Percentiles rank a stretch among this genome's conserved stretches.
Conservation (phyloP, 2,329 filamentous ascomycete species). For the Ceratocystis variospora region DNA sequence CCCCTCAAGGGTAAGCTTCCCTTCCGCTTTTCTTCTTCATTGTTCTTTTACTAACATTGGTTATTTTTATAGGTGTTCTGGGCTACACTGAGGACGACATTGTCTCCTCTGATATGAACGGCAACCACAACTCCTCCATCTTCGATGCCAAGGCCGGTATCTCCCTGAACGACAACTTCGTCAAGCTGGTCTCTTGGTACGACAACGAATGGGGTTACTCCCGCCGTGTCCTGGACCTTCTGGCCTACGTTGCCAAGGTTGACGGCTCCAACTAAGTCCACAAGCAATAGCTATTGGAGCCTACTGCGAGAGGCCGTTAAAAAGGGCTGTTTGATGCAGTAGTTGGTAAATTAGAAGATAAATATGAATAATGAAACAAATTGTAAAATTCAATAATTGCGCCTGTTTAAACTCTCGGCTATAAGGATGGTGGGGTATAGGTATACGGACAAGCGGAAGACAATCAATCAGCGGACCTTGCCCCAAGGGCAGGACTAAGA, state of each 20-base stretch:
- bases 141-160: constrained; percentile 99
- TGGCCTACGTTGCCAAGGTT: constrained; percentile 65
- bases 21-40: neutral
- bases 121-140: constrained; percentile 88
- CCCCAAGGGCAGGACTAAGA: no score
- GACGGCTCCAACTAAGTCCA: constrained; percentile 42
- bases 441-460: no score
- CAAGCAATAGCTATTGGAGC: neutral
- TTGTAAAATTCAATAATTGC: constrained; percentile 13
- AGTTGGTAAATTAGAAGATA: constrained; percentile 9
- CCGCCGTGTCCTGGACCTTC: constrained; percentile 78
- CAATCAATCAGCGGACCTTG: no score
- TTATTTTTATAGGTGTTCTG: constrained; percentile 51
- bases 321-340: neutral
- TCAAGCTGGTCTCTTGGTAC: constrained; percentile 98
- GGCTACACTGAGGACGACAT: constrained; percentile 95
- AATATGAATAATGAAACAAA: constrained; percentile 18
- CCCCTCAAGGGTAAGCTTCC: constrained; percentile 62
- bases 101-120: constrained; percentile 87
- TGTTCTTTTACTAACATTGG: constrained; percentile 19
- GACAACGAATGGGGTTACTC: constrained; percentile 99
- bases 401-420: neutral
- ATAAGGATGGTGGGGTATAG: no score
- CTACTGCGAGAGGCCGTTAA: neutral
- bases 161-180: constrained; percentile 93